phyloP scores from a whole-genome alignment of 805 yeast genomes.

The Danielozyma ontarioensis region DNA sequence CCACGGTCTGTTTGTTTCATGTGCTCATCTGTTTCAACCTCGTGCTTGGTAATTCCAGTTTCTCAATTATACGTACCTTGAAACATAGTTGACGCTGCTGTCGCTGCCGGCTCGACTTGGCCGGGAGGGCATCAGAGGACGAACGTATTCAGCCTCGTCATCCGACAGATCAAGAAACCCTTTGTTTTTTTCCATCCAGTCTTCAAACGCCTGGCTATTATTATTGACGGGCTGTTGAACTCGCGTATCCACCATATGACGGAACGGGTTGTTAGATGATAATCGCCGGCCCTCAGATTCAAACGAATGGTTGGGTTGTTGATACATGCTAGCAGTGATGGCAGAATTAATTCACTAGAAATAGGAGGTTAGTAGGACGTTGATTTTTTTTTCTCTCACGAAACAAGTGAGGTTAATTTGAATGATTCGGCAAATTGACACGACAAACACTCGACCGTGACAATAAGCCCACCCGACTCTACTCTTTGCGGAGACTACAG shows the following conservation, averaged over 20 bases:
- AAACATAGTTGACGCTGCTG: slow-evolving; percentile 28
- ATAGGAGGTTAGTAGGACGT: not conserved
- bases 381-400: not conserved
- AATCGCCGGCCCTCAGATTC: slow-evolving; percentile 39
- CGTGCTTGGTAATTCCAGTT: too few relatives aligned
- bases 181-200: slow-evolving; percentile 52
- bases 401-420: not conserved
- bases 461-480: too few relatives aligned
- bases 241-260: slow-evolving; percentile 23
- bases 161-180: slow-evolving; percentile 36
- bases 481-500: too few relatives aligned
- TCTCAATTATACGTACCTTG: slow-evolving; percentile 22
- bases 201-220: slow-evolving; percentile 36
- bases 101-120: slow-evolving; percentile 31
- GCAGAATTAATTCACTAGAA: not conserved
- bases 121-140: slow-evolving; percentile 21
- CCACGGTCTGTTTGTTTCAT: too few relatives aligned
- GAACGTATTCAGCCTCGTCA: slow-evolving; percentile 37
- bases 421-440: not conserved
- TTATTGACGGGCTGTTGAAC: slow-evolving; percentile 2
- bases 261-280: slow-evolving; percentile 71
- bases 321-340: slow-evolving; percentile 26
- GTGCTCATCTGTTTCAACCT: too few relatives aligned
- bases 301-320: slow-evolving; percentile 31
- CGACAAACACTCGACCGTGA: too few relatives aligned